Evolutionary conservation across 1,139 yeast genomes (phyloP), one percentile per base, ranked within the genome.

Genomic region (Zygoascus hellenicus): DNA sequence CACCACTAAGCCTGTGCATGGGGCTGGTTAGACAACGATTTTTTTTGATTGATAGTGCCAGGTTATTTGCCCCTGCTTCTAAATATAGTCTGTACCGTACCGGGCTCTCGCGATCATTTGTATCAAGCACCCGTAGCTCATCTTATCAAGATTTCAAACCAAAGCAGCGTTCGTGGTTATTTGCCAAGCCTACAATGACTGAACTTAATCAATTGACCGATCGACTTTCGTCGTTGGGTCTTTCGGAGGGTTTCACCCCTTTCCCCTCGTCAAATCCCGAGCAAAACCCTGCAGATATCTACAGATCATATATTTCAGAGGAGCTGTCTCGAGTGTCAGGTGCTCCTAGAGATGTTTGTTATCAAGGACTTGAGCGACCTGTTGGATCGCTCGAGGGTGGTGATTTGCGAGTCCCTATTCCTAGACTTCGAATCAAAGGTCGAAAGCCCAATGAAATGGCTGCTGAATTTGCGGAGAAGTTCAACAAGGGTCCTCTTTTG

Each of bases 341-440:
- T 31, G 95, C 89, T 41, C 83, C 83, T 52, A 71, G 77, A 52
- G 70, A 72, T 10, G 66, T 86, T 45, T 86, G 90, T 54, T 88
- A 76, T 68, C 86, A 89, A 51, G 89, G 96, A 41, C 77, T 92
- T 61, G 97, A 92, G 68, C 80, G 94, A 73, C 89, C 97, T 35
- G 75, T 78, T 55, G 81, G 90, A 42, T 69, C 85, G 57, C 33
- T 42, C 10, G 97, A 88, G 51, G 85, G 94, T 64, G 98, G 98
- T 61, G 99, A 92, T 66, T 76, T 92, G 61, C 76, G 90, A 57
- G 78, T 92, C 50, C 97, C 99, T 38, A 76, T 92, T 44, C 98
- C 98, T 59, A 81, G 97, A 66, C 77, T 92, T 63, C 81, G 97
- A 70, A 74, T 89, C 58, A 89, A 90, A 70, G 96, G 95, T 41